These are phyloP conservation scores for Hordeum vulgare DNA, from an alignment of 176 grass and related monocot genomes.

Conservation along the genomic window MorexV3_pseudomolecules_assembly NC_058523.1:491018679-491019178, in stretches of 20 bases:
- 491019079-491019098: neutral
- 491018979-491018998: neutral
- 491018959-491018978: neutral
- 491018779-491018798: neutral
- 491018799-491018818: constrained; percentile 44
- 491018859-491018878: constrained; percentile 41
- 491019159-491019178: neutral
- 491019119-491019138: neutral
- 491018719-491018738: neutral
- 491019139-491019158: neutral
- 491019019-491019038: neutral
- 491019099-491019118: neutral
- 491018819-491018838: constrained; percentile 27
- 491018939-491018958: constrained; percentile 12
- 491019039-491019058: neutral
- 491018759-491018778: constrained; percentile 36
- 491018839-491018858: constrained; percentile 20
- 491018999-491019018: neutral
- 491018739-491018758: constrained; percentile 13
- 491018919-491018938: neutral
- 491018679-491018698: constrained; percentile 2
- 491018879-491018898: constrained; percentile 37
- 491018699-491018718: neutral
- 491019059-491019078: neutral
- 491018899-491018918: neutral